phyloP scores from a whole-genome alignment of 768 basidiomycete genomes.

The Agaricus bisporus region DNA sequence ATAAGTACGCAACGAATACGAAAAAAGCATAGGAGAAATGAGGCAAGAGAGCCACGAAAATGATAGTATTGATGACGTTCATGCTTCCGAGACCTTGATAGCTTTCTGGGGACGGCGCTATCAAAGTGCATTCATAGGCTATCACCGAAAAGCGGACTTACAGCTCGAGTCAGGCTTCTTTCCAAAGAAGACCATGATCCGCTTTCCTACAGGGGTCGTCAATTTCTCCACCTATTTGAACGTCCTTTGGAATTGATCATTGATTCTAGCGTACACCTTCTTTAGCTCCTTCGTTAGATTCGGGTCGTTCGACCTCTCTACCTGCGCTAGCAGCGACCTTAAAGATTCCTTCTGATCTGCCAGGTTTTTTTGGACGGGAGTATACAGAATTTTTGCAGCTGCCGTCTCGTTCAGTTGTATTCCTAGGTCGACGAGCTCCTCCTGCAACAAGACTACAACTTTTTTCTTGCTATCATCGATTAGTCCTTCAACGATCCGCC shows the following conservation, averaged over 20 bases:
- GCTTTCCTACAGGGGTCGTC: slow-evolving; percentile 4
- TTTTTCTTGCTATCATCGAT: slow-evolving; percentile 8
- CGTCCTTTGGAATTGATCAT: slow-evolving; percentile 14
- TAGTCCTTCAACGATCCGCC: slow-evolving; percentile 18
- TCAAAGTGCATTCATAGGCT: neutral
- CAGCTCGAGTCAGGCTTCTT: neutral
- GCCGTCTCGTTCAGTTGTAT: slow-evolving; percentile 18
- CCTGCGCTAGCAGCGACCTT: neutral
- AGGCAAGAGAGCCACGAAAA: neutral
- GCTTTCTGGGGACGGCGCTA: neutral
- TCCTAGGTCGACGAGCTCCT: slow-evolving; percentile 18
- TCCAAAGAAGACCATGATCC: slow-evolving; percentile 1
- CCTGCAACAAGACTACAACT: slow-evolving; percentile 17
- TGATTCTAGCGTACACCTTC: slow-evolving; percentile 6
- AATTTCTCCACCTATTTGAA: slow-evolving; percentile 14
- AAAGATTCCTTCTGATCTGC: slow-evolving; percentile 17
- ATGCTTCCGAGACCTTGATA: slow-evolving; percentile 1
- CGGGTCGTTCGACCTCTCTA: slow-evolving; percentile 8
- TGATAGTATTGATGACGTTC: neutral
- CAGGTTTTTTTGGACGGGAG: slow-evolving; percentile 20
- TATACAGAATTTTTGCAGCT: slow-evolving; percentile 17
- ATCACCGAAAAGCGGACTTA: neutral
- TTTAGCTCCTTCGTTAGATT: neutral
- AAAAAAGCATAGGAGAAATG: neutral
- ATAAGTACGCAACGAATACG: neutral